Percentiles rank a stretch among this genome's conserved stretches.
Evolutionary conservation across 192 early-diverging fungal genomes (phyloP).

Genomic region (Thamnidium elegans): DNA sequence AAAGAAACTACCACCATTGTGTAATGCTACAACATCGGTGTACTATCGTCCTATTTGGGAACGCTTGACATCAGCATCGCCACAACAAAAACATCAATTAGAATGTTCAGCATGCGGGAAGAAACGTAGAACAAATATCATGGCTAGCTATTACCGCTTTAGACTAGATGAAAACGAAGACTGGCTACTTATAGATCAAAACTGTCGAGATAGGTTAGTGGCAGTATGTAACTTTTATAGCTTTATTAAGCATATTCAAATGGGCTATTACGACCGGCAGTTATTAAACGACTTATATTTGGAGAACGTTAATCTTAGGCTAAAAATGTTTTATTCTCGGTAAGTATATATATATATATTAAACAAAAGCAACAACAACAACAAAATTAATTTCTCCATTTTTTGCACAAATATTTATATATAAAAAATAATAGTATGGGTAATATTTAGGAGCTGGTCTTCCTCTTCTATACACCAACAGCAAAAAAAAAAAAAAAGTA

Average conservation of each 20-base stretch:
- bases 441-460: too few relatives aligned
- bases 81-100: not conserved
- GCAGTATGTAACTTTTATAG: conserved; percentile 89
- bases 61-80: conserved; percentile 22
- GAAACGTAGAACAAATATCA: conserved; percentile 31
- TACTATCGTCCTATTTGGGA: conserved; percentile 41
- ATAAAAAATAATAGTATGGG: too few relatives aligned
- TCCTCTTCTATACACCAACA: too few relatives aligned
- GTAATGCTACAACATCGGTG: not conserved
- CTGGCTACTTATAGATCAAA: conserved; percentile 66
- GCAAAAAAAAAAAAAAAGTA: too few relatives aligned
- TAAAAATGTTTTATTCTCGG: conserved; percentile 73
- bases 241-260: conserved; percentile 80
- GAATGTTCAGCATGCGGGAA: conserved; percentile 48
- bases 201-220: conserved; percentile 84
- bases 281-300: conserved; percentile 72
- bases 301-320: conserved; percentile 73
- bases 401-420: not conserved
- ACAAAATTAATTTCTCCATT: too few relatives aligned
- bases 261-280: conserved; percentile 55
- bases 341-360: too few relatives aligned
- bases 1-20: not conserved
- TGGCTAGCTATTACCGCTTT: conserved; percentile 48
- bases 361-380: too few relatives aligned
- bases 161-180: conserved; percentile 57